Conservation (phyloP, 768 basidiomycete genomes). For the Russula earlei region DNA sequence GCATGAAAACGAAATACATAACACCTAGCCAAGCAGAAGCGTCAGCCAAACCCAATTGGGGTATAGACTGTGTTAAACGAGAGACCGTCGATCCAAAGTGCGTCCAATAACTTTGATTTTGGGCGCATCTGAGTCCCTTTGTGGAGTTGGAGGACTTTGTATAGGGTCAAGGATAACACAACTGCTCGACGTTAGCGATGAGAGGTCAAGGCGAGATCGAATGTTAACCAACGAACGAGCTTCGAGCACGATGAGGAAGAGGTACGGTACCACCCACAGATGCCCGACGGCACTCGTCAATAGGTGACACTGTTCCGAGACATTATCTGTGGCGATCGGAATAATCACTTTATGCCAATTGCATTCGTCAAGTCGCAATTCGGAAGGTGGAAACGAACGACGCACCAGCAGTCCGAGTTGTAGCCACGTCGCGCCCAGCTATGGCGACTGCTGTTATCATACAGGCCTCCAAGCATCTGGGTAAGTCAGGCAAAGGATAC, state of each 20-base stretch:
- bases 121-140: not conserved
- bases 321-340: not conserved
- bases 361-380: not conserved
- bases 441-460: not conserved
- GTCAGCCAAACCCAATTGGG: not conserved
- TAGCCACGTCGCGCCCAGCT: not conserved
- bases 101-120: conserved; percentile 6
- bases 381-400: not conserved
- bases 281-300: not conserved
- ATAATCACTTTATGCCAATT: not conserved
- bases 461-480: conserved; percentile 1
- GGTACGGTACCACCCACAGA: conserved; percentile 2
- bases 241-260: conserved; percentile 2
- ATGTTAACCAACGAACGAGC: not conserved
- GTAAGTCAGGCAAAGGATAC: not conserved
- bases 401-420: not conserved
- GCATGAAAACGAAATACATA: conserved; percentile 18
- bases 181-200: not conserved
- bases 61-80: not conserved
- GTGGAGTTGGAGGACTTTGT: not conserved
- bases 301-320: not conserved
- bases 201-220: not conserved
- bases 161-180: conserved; percentile 7
- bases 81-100: conserved; percentile 16
- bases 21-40: not conserved